A percentile compares a stretch with the other conserved stretches of the same genome.
phyloP scores from a whole-genome alignment of 257 asterid species.

The Solanum clarkiae region DNA sequence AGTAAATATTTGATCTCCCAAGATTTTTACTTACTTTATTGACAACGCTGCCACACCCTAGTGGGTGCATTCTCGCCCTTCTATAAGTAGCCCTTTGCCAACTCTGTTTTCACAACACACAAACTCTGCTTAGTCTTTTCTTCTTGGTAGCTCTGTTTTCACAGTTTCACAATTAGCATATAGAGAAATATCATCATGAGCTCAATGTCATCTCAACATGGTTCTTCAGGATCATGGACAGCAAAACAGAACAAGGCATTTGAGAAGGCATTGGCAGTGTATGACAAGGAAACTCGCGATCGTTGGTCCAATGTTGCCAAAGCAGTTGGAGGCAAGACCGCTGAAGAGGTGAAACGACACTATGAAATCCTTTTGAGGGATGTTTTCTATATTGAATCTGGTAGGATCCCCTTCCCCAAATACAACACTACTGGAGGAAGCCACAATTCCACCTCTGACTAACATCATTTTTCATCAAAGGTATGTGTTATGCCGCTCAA shows the following conservation, averaged over 20 bases:
- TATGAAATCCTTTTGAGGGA: conserved; percentile 53
- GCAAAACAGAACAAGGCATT: conserved; percentile 65
- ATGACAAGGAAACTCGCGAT: conserved; percentile 59
- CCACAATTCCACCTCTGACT: not conserved
- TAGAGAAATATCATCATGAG: not conserved
- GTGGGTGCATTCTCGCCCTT: conserved; percentile 2
- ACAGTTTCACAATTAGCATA: conserved; percentile 1
- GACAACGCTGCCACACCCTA: not conserved
- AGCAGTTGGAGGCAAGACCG: conserved; percentile 54
- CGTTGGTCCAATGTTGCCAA: conserved; percentile 73
- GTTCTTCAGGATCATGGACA: conserved; percentile 35
- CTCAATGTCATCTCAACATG: conserved; percentile 17
- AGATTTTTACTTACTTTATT: not conserved
- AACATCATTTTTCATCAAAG: not conserved
- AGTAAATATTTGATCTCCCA: not conserved
- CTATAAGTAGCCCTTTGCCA: not conserved
- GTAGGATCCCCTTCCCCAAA: conserved; percentile 51
- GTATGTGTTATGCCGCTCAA: not conserved
- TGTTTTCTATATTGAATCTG: conserved; percentile 42
- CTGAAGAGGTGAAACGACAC: conserved; percentile 60
- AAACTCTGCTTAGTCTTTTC: not conserved
- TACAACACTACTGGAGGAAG: conserved; percentile 23
- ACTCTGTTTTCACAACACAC: conserved; percentile 4
- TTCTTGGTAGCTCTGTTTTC: not conserved
- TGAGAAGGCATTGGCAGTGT: conserved; percentile 59